Evolutionary conservation across 768 basidiomycete genomes (phyloP), one percentile per base, ranked within the genome.

Genomic region (Chalciporus chontae): DNA sequence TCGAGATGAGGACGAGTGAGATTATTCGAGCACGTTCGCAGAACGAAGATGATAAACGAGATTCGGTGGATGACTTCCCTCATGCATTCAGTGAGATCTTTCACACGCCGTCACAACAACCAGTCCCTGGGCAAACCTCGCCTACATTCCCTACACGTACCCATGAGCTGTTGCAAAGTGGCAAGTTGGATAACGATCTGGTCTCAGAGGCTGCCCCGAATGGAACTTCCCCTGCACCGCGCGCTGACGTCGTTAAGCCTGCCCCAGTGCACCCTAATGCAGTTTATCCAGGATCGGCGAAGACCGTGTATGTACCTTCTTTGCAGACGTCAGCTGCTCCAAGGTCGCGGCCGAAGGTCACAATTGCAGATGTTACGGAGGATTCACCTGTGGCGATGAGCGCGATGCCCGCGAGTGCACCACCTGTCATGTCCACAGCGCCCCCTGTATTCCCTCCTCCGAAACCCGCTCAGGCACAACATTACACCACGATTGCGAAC

Each of bases 311-410:
- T 5, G 34, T 43, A 36, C 29, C 48, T 40, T 49, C 60, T 4
- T 38, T 47, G n/a, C 55, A 55, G 19, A 44, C 56, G 17, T 49
- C 43, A 9, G 42, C 43, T 17, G 21, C 39, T 40, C 43, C 52
- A 37, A 51, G 42, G 43, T 14, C 45, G 23, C 63, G 66, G 49
- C 57, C 57, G 26, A 69, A 60, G 47, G 63, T 60, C 44, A 66
- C 61, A 5, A 36, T 68, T 6, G 66, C 69, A 46, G 63, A 68
- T 42, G 58, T 59, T 9, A 43, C 58, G 40, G 66, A 67, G 44
- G 59, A 64, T 43, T 49, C 51, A 8, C 57, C 55, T 3, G 37
- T 54, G 45, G 38, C 24, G 8, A 43, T 40, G 21, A 67, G 57
- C 44, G 37, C 51, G 19, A 48, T 44, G 5, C 29, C 52, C 8